Percentiles rank a stretch among this genome's conserved stretches.
Conservation (phyloP, 176 grass and related monocot genomes). For the Avena insularis region DNA sequence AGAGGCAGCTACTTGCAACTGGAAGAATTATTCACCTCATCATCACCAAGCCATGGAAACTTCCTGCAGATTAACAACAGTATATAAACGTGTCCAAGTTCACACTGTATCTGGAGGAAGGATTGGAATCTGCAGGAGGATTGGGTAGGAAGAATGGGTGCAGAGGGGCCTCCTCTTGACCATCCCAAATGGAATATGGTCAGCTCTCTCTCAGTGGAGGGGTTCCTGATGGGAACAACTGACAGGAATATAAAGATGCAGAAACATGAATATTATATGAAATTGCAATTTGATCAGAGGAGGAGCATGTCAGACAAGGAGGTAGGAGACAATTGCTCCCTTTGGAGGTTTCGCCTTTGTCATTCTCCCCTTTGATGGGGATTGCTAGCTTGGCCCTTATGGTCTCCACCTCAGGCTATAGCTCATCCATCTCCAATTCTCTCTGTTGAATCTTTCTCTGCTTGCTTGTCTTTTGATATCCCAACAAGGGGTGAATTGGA, state of each 20-base stretch:
- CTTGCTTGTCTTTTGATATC: conserved; percentile 39
- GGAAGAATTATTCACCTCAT: conserved; percentile 33
- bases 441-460: background rate
- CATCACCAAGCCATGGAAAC: conserved; percentile 25
- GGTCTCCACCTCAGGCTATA: background rate
- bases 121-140: conserved; percentile 50
- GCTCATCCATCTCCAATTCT: background rate
- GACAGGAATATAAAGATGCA: conserved; percentile 60
- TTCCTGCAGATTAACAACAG: conserved; percentile 6
- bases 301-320: conserved; percentile 23
- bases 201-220: conserved; percentile 18
- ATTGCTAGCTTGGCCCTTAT: background rate
- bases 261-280: conserved; percentile 10
- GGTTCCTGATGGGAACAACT: conserved; percentile 43
- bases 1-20: conserved; percentile 42
- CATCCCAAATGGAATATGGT: conserved; percentile 56
- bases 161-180: conserved; percentile 14
- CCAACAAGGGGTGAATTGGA: conserved; percentile 28
- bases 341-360: conserved; percentile 45
- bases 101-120: conserved; percentile 45
- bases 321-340: conserved; percentile 32
- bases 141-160: conserved; percentile 38
- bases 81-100: background rate
- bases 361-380: background rate
- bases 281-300: background rate